A percentile compares a stretch with the other conserved stretches of the same genome.
phyloP scores from a whole-genome alignment of 106 monocot species.

The Dendrobium officinale region DNA sequence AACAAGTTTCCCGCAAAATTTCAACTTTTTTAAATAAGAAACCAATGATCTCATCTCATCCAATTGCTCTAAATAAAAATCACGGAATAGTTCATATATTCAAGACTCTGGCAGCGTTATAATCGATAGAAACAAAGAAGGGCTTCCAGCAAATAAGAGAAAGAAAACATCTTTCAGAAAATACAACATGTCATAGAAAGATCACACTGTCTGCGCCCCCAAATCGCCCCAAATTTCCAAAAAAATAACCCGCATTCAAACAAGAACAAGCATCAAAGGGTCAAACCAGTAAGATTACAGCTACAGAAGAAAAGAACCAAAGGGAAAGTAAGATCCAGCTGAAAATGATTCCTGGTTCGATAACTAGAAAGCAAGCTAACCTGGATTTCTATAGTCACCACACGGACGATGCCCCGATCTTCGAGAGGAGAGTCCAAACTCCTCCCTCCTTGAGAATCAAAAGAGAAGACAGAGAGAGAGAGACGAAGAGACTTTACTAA shows the following conservation, averaged over 20 bases:
- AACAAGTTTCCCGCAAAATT: background rate
- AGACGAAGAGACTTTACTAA: background rate
- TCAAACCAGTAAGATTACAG: background rate
- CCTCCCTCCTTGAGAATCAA: background rate
- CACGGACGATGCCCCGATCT: background rate
- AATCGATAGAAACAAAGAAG: background rate
- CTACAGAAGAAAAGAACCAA: background rate
- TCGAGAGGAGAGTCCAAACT: background rate
- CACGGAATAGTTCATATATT: background rate
- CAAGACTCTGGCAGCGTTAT: background rate
- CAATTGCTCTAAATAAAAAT: background rate
- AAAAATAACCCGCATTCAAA: background rate
- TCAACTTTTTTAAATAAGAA: background rate
- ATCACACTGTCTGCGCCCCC: background rate
- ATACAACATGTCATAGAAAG: background rate
- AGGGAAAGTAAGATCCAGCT: background rate
- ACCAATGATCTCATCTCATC: background rate
- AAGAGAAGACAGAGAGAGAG: background rate
- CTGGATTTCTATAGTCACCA: background rate
- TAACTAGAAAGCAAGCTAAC: background rate
- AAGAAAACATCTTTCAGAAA: background rate
- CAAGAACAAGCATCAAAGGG: background rate
- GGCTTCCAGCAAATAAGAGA: background rate
- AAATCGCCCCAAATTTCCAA: background rate
- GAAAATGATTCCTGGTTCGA: background rate